Conservation (phyloP, 306 rosid species). For the Rosa rugosa region DNA sequence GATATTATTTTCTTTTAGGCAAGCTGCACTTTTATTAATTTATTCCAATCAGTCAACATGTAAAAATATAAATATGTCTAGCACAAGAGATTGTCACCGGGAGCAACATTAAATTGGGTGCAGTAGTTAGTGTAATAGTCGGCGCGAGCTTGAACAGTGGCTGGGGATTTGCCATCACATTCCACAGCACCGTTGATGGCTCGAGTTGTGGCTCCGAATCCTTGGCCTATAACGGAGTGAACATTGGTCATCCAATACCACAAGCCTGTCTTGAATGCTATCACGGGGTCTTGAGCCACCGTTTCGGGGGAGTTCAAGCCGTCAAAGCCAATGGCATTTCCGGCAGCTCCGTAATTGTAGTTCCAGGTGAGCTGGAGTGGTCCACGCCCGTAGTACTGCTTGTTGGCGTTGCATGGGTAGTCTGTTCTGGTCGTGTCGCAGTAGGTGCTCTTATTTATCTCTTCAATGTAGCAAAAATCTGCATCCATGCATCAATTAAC, state of each 20-base stretch:
- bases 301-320: conserved; percentile 20
- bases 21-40: not conserved
- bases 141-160: conserved; percentile 20
- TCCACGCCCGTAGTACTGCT: conserved; percentile 17
- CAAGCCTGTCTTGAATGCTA: conserved; percentile 12
- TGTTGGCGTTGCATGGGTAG: conserved; percentile 12
- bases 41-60: not conserved
- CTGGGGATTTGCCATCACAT: conserved; percentile 14
- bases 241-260: conserved; percentile 34
- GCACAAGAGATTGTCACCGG: conserved; percentile 32
- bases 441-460: not conserved
- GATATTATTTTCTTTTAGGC: not conserved
- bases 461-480: conserved; percentile 32
- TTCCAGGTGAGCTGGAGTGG: conserved; percentile 23
- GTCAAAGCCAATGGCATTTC: not conserved
- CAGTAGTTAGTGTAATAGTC: conserved; percentile 25
- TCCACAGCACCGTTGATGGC: conserved; percentile 28
- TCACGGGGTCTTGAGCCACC: not conserved
- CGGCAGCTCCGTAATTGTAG: conserved; percentile 25
- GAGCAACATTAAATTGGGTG: conserved; percentile 21
- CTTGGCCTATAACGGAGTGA: conserved; percentile 13
- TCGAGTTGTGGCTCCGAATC: conserved; percentile 35
- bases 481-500: not conserved
- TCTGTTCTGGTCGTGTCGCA: not conserved
- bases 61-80: not conserved